These are phyloP conservation scores for Fremontodendron californicum DNA, from an alignment of 345 rosid genomes.

Conservation along the genomic window DNA sequence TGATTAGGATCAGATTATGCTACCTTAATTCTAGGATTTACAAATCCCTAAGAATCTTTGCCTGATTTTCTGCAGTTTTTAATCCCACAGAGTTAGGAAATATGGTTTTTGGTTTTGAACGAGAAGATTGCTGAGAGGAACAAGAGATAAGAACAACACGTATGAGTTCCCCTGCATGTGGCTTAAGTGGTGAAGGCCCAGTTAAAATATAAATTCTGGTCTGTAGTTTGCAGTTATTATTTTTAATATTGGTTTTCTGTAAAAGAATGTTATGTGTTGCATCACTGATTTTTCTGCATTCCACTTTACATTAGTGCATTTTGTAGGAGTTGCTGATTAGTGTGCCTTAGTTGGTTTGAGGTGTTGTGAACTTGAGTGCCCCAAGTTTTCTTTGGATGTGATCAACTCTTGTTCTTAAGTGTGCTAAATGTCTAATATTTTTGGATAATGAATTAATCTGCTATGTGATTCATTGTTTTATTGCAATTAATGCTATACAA, in stretches of 20 bases:
- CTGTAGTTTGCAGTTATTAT: neutral
- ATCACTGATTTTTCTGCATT: neutral
- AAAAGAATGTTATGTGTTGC: neutral
- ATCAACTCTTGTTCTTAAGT: slow-evolving; percentile 1
- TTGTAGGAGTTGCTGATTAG: neutral
- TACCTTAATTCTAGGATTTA: no score
- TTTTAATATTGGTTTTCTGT: neutral
- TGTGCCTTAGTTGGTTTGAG: neutral
- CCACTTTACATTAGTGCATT: neutral
- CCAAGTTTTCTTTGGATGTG: neutral
- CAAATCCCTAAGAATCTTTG: no score
- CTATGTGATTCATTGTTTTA: neutral
- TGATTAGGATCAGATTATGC: no score
- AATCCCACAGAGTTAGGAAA: neutral
- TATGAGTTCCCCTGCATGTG: neutral
- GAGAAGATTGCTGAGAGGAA: neutral
- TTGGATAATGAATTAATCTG: neutral
- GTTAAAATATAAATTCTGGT: neutral
- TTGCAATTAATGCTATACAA: neutral
- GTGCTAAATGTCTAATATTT: neutral
- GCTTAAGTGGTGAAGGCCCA: slow-evolving; percentile 1
- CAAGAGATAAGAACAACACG: neutral
- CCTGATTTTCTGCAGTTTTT: no score
- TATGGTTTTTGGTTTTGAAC: neutral
- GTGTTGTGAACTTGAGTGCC: neutral